These are phyloP conservation scores for Plantago elongata DNA, from an alignment of 257 asterid genomes.

Conservation along the genomic window DNA sequence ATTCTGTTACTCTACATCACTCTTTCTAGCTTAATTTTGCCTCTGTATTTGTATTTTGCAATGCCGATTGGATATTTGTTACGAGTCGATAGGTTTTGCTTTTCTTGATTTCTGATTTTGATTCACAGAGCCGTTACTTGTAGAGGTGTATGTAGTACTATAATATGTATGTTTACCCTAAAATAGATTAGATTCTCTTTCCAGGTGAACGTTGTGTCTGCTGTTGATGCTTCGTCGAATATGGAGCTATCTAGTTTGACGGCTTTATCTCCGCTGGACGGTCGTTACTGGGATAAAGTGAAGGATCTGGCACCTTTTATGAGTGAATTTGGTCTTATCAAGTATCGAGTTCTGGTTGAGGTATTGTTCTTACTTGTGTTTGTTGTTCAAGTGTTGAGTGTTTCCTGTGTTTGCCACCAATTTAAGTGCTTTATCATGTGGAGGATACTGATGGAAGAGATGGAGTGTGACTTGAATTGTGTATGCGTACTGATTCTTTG, in stretches of 20 bases:
- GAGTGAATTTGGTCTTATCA: slow-evolving; percentile 86
- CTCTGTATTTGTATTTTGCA: too few relatives aligned
- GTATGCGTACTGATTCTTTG: not conserved
- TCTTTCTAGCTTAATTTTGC: too few relatives aligned
- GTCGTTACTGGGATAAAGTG: slow-evolving; percentile 87
- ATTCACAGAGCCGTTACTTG: too few relatives aligned
- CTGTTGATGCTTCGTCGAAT: slow-evolving; percentile 19
- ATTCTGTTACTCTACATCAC: too few relatives aligned
- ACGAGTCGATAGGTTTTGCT: too few relatives aligned
- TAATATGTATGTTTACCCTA: too few relatives aligned
- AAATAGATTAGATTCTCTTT: too few relatives aligned
- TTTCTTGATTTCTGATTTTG: too few relatives aligned
- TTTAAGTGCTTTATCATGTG: not conserved
- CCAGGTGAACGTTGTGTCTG: not conserved
- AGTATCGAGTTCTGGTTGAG: slow-evolving; percentile 83
- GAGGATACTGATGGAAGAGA: not conserved
- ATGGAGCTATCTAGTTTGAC: slow-evolving; percentile 51
- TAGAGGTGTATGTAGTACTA: too few relatives aligned
- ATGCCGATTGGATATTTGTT: too few relatives aligned
- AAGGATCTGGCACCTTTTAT: slow-evolving; percentile 69
- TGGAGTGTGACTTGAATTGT: not conserved
- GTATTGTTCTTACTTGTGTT: slow-evolving; percentile 23
- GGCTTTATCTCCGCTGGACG: slow-evolving; percentile 79
- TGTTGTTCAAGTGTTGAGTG: not conserved
- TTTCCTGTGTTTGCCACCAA: not conserved